Conservation (phyloP, 768 basidiomycete species). For the Termitomyces titanicus region DNA sequence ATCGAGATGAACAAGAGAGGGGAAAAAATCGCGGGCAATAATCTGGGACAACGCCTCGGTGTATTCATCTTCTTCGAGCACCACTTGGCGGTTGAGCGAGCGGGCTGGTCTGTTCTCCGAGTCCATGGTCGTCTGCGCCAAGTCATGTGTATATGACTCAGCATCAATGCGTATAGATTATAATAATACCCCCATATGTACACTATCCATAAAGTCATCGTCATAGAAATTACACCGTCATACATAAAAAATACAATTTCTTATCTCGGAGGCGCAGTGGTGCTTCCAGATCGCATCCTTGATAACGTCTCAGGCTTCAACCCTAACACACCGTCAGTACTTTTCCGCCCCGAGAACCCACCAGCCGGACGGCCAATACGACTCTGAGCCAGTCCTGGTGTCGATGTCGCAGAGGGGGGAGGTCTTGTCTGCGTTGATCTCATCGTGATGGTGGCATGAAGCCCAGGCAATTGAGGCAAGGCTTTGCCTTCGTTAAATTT, state of each 20-base stretch:
- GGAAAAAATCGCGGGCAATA: slow-evolving; percentile 98
- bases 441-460: slow-evolving; percentile 43
- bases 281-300: slow-evolving; percentile 17
- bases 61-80: slow-evolving; percentile 94
- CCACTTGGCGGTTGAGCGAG: slow-evolving; percentile 68
- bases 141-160: slow-evolving; percentile 2
- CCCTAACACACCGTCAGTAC: slow-evolving; percentile 20
- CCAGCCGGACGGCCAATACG: slow-evolving; percentile 42
- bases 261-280: slow-evolving; percentile 4
- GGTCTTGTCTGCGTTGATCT: slow-evolving; percentile 36
- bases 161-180: not conserved
- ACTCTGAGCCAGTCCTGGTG: slow-evolving; percentile 41
- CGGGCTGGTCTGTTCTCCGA: slow-evolving; percentile 23
- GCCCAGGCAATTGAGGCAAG: slow-evolving; percentile 39
- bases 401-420: slow-evolving; percentile 30
- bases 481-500: slow-evolving; percentile 32
- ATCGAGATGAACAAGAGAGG: slow-evolving; percentile 85
- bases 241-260: slow-evolving; percentile 3
- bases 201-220: slow-evolving; percentile 12
- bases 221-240: slow-evolving; percentile 6
- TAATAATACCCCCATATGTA: not conserved
- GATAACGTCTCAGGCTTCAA: slow-evolving; percentile 1
- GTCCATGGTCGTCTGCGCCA: slow-evolving; percentile 6
- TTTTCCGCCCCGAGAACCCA: slow-evolving; percentile 24
- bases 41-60: slow-evolving; percentile 86